Base-by-base conservation (phyloP, 768 basidiomycete genomes). In the Leccinum arenicola region DNA sequence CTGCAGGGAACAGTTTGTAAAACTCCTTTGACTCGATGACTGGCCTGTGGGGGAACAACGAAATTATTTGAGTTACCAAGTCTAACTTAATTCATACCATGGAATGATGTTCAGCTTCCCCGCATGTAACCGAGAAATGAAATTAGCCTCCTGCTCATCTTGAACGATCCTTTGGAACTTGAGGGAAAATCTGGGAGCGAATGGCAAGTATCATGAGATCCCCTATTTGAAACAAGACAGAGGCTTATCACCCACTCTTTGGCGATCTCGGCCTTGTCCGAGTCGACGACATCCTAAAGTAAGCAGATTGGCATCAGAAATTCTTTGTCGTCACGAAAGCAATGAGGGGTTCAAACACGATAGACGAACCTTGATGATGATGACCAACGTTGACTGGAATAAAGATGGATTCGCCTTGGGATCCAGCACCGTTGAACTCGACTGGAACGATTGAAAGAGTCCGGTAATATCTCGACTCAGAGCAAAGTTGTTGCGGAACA, bases 401-500 rank as follows among this genome's bases (percentile, higher is more conserved):
- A 87, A 69, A 3, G 76, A 77, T 0, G 83, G 84, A 64, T 86
- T 87, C 0, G 79, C 74, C 14, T 77, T 75, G 9, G 85, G 86
- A 63, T 87, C 83, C 4, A 87, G 68, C 12, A 87, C 77, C 0
- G 81, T 78, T 0, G 82, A 78, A n/a, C 82, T 82, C 0, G 82
- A 80, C 59, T 84, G 84, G 72, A 84, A 85, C 0, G 83, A 84
- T 57, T 83, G 82, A 57, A 87, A 87, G 2, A 86, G 77, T 3
- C 82, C 83, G 4, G 80, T 77, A 17, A 87, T 83, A 61, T 85
- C 83, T 19, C 84, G 75, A 48, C 82, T 81, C 2, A 86, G 70
- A 0, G 85, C 83, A 55, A 87, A 87, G 55, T 87, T 87, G 57
- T 87, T 85, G 4, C 86, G 79, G 73, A 85, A 86, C 2, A 86